These are phyloP conservation scores for Rhodamnia argentea DNA, from an alignment of 345 rosid species.

Conservation along the genomic window DNA sequence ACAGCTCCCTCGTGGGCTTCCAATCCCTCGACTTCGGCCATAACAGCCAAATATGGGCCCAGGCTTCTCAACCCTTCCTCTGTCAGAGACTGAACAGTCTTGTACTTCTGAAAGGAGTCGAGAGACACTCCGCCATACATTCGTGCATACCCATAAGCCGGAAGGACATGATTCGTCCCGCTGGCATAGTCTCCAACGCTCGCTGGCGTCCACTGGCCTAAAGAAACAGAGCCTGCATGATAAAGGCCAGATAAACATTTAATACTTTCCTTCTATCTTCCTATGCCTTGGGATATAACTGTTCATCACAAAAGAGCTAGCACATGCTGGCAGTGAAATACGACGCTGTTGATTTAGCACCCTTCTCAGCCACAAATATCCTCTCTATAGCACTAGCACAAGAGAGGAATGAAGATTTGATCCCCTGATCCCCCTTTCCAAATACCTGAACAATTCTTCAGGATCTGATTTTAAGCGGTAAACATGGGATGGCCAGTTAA, in stretches of 20 bases:
- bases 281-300: neutral
- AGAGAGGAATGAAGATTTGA: neutral
- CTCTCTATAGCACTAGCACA: neutral
- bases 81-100: conserved; percentile 72
- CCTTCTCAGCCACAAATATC: neutral
- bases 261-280: neutral
- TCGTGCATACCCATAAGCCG: conserved; percentile 83
- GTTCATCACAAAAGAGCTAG: neutral
- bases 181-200: conserved; percentile 93
- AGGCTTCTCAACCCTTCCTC: conserved; percentile 66
- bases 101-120: conserved; percentile 76
- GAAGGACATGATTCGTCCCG: conserved; percentile 42
- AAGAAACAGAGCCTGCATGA: conserved; percentile 56
- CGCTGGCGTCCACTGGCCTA: conserved; percentile 95
- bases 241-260: neutral
- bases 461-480: neutral
- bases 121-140: conserved; percentile 90
- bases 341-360: neutral
- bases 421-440: neutral
- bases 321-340: neutral
- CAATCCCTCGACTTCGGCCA: conserved; percentile 86
- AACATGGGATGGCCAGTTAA: too few relatives aligned
- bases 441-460: neutral
- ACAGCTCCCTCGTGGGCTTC: conserved; percentile 88
- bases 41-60: conserved; percentile 71